Percentiles rank a stretch among this genome's conserved stretches.
Conservation (phyloP, 2,329 filamentous ascomycete genomes). For the Trichoderma asperellum region DNA sequence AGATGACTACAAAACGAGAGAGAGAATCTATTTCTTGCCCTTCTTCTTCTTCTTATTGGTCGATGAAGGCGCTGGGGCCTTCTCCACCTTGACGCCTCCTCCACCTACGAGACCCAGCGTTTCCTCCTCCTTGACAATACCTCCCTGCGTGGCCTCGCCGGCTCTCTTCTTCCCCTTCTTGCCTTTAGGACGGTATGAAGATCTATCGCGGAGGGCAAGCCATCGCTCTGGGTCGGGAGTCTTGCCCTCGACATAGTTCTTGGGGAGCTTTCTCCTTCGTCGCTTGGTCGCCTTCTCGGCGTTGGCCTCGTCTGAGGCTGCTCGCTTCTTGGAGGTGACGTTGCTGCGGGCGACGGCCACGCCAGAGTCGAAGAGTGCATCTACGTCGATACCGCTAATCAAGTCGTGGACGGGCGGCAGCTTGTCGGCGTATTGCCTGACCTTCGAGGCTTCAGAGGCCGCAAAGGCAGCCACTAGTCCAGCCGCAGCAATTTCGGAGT, state of each 20-base stretch:
- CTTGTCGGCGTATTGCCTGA: constrained; percentile 57
- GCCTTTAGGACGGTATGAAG: constrained; percentile 85
- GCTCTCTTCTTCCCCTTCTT: constrained; percentile 89
- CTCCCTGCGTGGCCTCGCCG: constrained; percentile 81
- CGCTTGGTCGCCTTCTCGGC: constrained; percentile 56
- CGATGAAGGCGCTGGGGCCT: constrained; percentile 49
- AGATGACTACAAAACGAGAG: not conserved
- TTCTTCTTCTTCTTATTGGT: constrained; percentile 59
- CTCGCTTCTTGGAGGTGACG: constrained; percentile 54
- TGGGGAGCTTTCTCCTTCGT: constrained; percentile 67
- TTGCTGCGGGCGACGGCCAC: constrained; percentile 51
- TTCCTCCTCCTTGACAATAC: constrained; percentile 74
- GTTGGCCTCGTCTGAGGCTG: constrained; percentile 41
- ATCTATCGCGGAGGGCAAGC: constrained; percentile 87
- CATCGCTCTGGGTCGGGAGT: constrained; percentile 88
- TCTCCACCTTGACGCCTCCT: constrained; percentile 68
- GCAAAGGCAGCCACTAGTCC: constrained; percentile 86
- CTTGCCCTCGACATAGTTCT: constrained; percentile 76
- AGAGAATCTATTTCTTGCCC: constrained; percentile 54
- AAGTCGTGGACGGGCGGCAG: constrained; percentile 67
- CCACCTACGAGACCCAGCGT: constrained; percentile 66
- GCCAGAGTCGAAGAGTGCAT: constrained; percentile 67
- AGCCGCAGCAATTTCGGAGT: constrained; percentile 72
- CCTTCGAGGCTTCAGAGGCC: constrained; percentile 59
- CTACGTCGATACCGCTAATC: constrained; percentile 62